Conservation (phyloP, 306 rosid genomes). For the Betula pendula region DNA sequence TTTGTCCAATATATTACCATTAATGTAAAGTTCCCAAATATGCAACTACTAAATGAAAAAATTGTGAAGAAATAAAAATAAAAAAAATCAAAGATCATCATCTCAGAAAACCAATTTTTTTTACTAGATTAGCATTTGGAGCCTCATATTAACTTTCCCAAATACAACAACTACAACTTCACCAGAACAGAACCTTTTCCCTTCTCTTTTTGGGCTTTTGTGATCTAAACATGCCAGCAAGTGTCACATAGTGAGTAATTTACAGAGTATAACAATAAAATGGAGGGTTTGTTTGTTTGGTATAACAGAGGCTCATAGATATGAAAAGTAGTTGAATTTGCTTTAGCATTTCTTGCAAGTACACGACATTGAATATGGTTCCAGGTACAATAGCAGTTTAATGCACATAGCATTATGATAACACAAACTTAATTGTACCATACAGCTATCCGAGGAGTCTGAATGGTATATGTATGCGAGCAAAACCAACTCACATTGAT, state of each 20-base stretch:
- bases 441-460: constrained; percentile 4
- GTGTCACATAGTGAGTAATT: not conserved
- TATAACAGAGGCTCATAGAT: not conserved
- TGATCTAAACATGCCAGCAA: not conserved
- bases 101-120: not conserved
- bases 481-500: constrained; percentile 68
- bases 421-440: not conserved
- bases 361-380: not conserved
- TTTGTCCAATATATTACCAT: not conserved
- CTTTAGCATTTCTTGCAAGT: not conserved
- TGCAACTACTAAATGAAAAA: not conserved
- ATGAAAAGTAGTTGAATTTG: not conserved
- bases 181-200: not conserved
- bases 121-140: not conserved
- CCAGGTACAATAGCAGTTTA: not conserved
- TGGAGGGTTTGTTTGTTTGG: not conserved
- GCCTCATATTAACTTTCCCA: not conserved
- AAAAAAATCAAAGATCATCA: not conserved
- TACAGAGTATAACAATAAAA: not conserved
- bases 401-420: not conserved
- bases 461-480: constrained; percentile 4
- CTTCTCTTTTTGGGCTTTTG: not conserved
- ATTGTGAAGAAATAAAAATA: not conserved
- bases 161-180: not conserved
- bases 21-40: not conserved